A percentile compares a stretch with the other conserved stretches of the same genome.
Conservation (phyloP, 2,329 filamentous ascomycete species). For the Epichloe coenophiala region DNA sequence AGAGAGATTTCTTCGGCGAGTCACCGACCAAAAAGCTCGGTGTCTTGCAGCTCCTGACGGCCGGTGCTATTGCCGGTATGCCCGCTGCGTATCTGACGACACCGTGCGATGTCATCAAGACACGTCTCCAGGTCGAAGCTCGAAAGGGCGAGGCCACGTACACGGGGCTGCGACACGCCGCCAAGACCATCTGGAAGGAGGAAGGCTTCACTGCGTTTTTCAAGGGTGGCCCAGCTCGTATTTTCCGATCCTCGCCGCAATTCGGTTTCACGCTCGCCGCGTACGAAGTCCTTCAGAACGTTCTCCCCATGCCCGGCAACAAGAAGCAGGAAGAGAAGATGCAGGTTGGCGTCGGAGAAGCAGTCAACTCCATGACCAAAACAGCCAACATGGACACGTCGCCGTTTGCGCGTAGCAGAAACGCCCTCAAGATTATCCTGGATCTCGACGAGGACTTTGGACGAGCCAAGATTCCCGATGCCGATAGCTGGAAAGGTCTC, state of each 20-base stretch:
- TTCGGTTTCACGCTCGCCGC: slow-evolving; percentile 95
- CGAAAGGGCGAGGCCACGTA: slow-evolving; percentile 88
- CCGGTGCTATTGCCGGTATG: slow-evolving; percentile 90
- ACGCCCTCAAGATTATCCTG: slow-evolving; percentile 89
- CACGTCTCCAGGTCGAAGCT: slow-evolving; percentile 89
- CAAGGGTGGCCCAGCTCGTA: slow-evolving; percentile 93
- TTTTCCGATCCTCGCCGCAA: slow-evolving; percentile 87
- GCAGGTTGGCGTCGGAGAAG: slow-evolving; percentile 48
- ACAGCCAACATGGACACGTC: slow-evolving; percentile 24
- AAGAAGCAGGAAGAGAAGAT: slow-evolving; percentile 36
- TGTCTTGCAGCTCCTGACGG: slow-evolving; percentile 78
- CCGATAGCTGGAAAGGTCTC: slow-evolving; percentile 38
- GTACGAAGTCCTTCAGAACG: slow-evolving; percentile 79
- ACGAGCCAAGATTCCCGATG: slow-evolving; percentile 46
- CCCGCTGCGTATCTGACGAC: slow-evolving; percentile 90
- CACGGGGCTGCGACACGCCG: slow-evolving; percentile 75
- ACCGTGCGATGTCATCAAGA: slow-evolving; percentile 98
- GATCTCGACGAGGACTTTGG: slow-evolving; percentile 93
- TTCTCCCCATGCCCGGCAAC: slow-evolving; percentile 62
- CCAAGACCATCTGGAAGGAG: slow-evolving; percentile 69
- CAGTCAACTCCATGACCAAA: slow-evolving; percentile 31
- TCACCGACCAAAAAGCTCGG: slow-evolving; percentile 75
- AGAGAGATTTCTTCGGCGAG: slow-evolving; percentile 89
- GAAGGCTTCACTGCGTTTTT: slow-evolving; percentile 96
- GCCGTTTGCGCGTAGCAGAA: slow-evolving; percentile 54